Conservation (phyloP, 306 rosid genomes). For the Pyrus betulifolia region DNA sequence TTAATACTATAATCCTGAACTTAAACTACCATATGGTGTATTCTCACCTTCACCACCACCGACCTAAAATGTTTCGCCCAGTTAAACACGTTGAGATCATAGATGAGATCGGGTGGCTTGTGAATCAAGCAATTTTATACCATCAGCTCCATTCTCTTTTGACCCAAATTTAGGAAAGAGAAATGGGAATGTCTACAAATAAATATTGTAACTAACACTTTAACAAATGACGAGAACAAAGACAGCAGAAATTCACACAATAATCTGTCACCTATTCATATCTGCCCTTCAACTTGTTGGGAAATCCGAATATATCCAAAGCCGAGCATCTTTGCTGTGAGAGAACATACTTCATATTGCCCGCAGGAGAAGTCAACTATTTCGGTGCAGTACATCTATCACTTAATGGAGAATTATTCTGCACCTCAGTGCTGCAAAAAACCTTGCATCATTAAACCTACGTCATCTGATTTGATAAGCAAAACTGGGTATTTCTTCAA, state of each 20-base stretch:
- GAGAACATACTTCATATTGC: neutral
- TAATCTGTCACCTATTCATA: neutral
- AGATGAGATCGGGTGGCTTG: neutral
- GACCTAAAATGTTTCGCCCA: neutral
- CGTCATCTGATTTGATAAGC: neutral
- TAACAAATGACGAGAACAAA: neutral
- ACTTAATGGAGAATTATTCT: conserved; percentile 1
- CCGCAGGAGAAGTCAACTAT: neutral
- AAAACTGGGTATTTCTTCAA: conserved; percentile 17
- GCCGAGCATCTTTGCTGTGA: neutral
- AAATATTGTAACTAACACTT: neutral
- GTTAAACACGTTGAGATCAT: neutral
- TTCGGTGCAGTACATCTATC: neutral
- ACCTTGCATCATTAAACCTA: neutral
- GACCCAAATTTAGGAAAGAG: conserved; percentile 1
- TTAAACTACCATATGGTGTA: neutral
- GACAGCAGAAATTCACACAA: neutral
- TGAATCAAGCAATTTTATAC: neutral
- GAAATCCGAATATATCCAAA: neutral
- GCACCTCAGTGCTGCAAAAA: neutral
- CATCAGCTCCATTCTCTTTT: neutral
- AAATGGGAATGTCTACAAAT: neutral
- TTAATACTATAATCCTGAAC: neutral
- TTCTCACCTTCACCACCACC: neutral
- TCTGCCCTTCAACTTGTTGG: neutral